A percentile compares a stretch with the other conserved stretches of the same genome.
phyloP scores from a whole-genome alignment of 768 basidiomycete genomes.

The Lyophyllum decastes region DNA sequence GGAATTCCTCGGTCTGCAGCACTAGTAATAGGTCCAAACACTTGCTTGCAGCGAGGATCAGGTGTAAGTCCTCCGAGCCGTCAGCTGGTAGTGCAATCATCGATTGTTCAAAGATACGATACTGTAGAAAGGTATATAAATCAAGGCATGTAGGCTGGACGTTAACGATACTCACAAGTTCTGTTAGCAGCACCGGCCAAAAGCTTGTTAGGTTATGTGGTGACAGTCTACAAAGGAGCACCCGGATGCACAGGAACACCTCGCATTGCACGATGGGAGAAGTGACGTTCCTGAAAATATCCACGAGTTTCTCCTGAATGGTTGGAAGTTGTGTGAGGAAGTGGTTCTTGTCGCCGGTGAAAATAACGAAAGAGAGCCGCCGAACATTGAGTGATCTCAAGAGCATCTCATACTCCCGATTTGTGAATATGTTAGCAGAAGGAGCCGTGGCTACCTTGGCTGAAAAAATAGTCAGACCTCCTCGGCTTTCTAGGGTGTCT shows the following conservation, averaged over 20 bases:
- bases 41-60: conserved; percentile 90
- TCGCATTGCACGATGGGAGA: conserved; percentile 90
- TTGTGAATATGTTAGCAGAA: conserved; percentile 95
- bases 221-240: conserved; percentile 87
- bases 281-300: conserved; percentile 78
- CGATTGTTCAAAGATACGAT: conserved; percentile 86
- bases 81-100: conserved; percentile 73
- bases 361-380: conserved; percentile 83
- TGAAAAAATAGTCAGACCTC: conserved; percentile 27
- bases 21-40: conserved; percentile 91
- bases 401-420: conserved; percentile 91
- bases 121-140: conserved; percentile 41
- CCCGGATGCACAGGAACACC: conserved; percentile 91
- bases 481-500: conserved; percentile 26
- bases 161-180: conserved; percentile 60
- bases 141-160: not conserved
- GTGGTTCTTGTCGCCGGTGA: conserved; percentile 87
- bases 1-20: conserved; percentile 96
- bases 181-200: conserved; percentile 95
- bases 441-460: conserved; percentile 83
- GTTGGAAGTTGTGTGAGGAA: conserved; percentile 87
- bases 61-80: conserved; percentile 80
- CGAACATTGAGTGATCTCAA: conserved; percentile 84
- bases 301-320: conserved; percentile 97
- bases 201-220: conserved; percentile 92